phyloP scores from a whole-genome alignment of 164 flowering plant genomes.

The Stephania japonica region DNA sequence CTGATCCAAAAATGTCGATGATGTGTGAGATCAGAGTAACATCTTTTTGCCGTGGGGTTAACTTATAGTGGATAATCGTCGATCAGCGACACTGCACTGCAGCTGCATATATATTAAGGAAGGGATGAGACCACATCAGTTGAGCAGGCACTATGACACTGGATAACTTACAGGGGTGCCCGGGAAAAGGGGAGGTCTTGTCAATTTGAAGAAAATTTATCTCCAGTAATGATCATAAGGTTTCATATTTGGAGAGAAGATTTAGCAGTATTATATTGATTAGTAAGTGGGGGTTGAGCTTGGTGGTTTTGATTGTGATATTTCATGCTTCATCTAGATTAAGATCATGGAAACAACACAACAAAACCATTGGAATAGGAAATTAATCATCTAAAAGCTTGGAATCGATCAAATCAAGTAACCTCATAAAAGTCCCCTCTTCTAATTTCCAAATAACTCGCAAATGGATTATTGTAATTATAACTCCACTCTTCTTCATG shows the following conservation, averaged over 20 bases:
- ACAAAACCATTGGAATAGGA: too few species aligned
- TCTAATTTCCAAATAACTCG: not conserved
- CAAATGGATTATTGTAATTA: slow-evolving; percentile 13
- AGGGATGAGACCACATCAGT: not conserved
- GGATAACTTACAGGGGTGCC: not conserved
- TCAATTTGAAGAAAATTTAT: not conserved
- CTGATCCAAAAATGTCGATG: not conserved
- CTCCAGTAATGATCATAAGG: not conserved
- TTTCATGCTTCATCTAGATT: too few species aligned
- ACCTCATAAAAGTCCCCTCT: not conserved
- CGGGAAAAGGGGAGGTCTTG: not conserved
- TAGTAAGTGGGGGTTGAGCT: too few species aligned
- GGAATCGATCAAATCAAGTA: too few species aligned
- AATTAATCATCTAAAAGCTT: too few species aligned
- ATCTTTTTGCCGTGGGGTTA: not conserved
- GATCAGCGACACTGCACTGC: not conserved
- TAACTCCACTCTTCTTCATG: not conserved
- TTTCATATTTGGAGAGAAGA: not conserved
- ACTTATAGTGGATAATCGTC: not conserved
- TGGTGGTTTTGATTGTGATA: too few species aligned
- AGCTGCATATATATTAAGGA: not conserved
- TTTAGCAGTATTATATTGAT: not conserved
- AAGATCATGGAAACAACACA: too few species aligned
- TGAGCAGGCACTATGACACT: not conserved
- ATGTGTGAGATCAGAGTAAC: not conserved